Evolutionary conservation across 2,329 filamentous ascomycete species (phyloP).

Genomic region (Blastomyces emzantsi): DNA sequence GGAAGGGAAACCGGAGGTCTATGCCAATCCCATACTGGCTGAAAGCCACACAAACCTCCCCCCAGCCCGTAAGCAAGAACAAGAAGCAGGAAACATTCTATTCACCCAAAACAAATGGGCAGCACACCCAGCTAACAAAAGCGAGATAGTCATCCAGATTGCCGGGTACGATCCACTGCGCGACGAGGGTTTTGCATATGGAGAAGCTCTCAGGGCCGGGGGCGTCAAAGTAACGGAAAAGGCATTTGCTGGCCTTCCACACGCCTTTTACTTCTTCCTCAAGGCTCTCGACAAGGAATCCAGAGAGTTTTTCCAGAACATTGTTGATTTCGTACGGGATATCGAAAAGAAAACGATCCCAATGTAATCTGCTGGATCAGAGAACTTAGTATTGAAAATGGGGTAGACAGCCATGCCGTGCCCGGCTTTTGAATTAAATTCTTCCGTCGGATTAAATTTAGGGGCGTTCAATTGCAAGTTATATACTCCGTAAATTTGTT

Average conservation of each 20-base stretch:
- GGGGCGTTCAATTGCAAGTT: not conserved
- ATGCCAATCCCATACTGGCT: conserved; percentile 7
- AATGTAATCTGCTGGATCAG: not conserved
- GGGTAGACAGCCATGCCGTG: not conserved
- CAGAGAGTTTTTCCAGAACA: conserved; percentile 7
- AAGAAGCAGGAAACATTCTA: not conserved
- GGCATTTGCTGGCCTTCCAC: conserved; percentile 1
- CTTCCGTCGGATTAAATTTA: not conserved
- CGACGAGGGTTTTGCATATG: conserved; percentile 4
- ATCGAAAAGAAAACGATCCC: not conserved
- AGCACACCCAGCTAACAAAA: not conserved
- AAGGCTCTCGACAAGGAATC: conserved; percentile 4
- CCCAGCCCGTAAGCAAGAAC: conserved; percentile 3
- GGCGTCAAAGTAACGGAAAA: not conserved
- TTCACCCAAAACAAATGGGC: not conserved
- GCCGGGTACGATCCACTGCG: conserved; percentile 4
- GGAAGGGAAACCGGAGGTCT: conserved; percentile 5
- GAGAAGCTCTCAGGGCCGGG: not conserved
- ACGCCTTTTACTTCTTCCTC: conserved; percentile 6
- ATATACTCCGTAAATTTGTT: not conserved
- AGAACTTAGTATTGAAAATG: not conserved
- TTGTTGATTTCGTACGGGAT: not conserved
- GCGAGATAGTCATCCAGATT: conserved; percentile 1
- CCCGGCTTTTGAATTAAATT: not conserved
- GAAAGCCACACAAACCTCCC: conserved; percentile 9